phyloP scores from a whole-genome alignment of 2,329 filamentous ascomycete species.

The Apiospora koreana region DNA sequence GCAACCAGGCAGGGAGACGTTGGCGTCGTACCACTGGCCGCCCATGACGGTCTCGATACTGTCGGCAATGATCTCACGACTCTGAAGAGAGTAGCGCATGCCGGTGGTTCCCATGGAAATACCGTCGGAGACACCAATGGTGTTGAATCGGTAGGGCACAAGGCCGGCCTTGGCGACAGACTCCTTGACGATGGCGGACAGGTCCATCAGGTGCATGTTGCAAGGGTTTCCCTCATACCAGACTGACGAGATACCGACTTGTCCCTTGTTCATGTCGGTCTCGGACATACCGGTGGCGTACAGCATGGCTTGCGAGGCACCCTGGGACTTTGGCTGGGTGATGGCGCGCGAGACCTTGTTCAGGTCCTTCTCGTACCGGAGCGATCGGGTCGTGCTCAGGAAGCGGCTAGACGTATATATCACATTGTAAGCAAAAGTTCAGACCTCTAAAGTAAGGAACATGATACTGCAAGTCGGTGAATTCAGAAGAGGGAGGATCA shows the following conservation, averaged over 20 bases:
- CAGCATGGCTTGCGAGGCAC: slow-evolving; percentile 97
- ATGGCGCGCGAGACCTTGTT: slow-evolving; percentile 85
- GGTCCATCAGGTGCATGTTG: slow-evolving; percentile 96
- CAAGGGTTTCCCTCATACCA: slow-evolving; percentile 99
- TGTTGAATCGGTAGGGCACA: slow-evolving; percentile 97
- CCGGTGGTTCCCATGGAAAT: slow-evolving; percentile 98
- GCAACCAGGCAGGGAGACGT: slow-evolving; percentile 89
- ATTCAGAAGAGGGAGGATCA: neutral
- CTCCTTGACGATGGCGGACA: slow-evolving; percentile 73
- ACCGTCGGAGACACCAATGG: slow-evolving; percentile 93
- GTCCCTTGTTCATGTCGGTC: slow-evolving; percentile 90
- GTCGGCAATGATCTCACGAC: slow-evolving; percentile 94
- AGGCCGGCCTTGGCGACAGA: slow-evolving; percentile 71
- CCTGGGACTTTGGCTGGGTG: slow-evolving; percentile 97
- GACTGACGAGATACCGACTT: slow-evolving; percentile 96
- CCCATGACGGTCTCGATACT: slow-evolving; percentile 92
- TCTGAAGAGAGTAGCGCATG: slow-evolving; percentile 95
- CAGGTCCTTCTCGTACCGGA: slow-evolving; percentile 53
- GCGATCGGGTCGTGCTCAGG: slow-evolving; percentile 51
- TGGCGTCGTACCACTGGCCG: slow-evolving; percentile 90
- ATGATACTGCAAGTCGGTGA: neutral
- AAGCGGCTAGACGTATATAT: slow-evolving; percentile 42
- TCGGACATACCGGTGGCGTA: slow-evolving; percentile 91
- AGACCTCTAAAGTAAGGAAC: neutral
- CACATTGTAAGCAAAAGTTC: neutral